Percentiles rank a stretch among this genome's conserved stretches.
phyloP scores from a whole-genome alignment of 305 asterid genomes.

The Coffea humblotiana region DNA sequence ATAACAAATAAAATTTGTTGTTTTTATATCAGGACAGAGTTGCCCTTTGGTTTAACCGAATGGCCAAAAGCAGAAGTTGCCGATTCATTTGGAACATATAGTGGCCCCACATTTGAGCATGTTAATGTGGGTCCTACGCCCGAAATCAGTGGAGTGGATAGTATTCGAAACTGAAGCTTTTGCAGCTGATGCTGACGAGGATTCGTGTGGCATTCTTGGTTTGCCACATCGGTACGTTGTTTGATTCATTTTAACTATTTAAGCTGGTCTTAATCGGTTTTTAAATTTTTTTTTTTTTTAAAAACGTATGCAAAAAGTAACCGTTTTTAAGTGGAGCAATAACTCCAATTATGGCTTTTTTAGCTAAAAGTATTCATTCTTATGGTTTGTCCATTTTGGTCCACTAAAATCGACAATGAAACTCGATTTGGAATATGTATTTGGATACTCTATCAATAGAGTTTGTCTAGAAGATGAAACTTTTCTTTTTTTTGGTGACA shows the following conservation, averaged over 20 bases:
- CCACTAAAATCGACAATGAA: too few species aligned
- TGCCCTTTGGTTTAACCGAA: not conserved
- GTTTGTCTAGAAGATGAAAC: too few species aligned
- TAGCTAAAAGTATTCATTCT: too few species aligned
- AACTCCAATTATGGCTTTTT: not conserved
- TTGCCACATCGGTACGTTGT: not conserved
- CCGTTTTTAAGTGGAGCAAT: not conserved
- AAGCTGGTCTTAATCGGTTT: too few species aligned
- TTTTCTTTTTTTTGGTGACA: too few species aligned
- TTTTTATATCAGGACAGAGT: not conserved
- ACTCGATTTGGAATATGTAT: not conserved
- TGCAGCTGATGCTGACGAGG: not conserved
- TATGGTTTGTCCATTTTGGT: too few species aligned
- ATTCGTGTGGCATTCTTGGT: not conserved
- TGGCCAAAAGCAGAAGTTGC: not conserved
- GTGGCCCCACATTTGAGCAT: not conserved
- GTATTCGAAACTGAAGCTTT: not conserved
- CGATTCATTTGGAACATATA: not conserved
- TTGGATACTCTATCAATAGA: not conserved
- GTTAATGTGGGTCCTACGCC: not conserved
- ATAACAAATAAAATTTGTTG: not conserved
- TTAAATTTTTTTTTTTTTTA: too few species aligned
- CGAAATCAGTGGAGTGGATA: not conserved
- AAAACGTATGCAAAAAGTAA: not conserved
- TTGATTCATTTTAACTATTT: too few species aligned